Evolutionary conservation across 2,329 filamentous ascomycete genomes (phyloP), one percentile per base, ranked within the genome.

Genomic region (Anthostomella pinea): DNA sequence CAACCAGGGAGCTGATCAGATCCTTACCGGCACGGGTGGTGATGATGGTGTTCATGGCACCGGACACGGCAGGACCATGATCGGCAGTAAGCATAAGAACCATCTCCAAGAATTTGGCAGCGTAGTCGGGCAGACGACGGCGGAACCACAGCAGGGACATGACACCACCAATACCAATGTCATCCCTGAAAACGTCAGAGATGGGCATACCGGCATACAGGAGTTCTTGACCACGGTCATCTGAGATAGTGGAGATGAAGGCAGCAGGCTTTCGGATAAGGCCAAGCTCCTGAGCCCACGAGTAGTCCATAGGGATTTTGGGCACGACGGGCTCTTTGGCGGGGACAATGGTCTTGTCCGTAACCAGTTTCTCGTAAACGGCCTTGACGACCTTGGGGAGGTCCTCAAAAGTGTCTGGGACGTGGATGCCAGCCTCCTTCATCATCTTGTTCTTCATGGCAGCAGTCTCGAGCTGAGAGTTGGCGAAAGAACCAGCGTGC

Each of bases 1-100:
- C 87, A 39, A 98, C 93, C 48, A 98, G 79, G 30, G 93, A 86
- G 58, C 83, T 90, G 75, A 98, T 97, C 54, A 98, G 75, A 65
- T 98, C 93, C 79, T 98, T 98, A 67, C 93, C 93, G 48, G 93
- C 93, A 86, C 93, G 87, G 43, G 93, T 98, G 48, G 93, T 98
- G 67, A 98, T 97, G 67, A 98, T 98, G 66, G 93, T 98, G 84
- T 98, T 98, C 93, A 98, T 98, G 68, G 93, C 93, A 79, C 93
- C 93, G 57, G 93, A 98, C 57, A 98, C 93, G 57, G 93, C 93
- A 36, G 93, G 93, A 70, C 93, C 93, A 82, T 98, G 93, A 64
- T 98, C 93, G 58, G 93, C 93, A 63, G 93, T 98, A 63, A 98
- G 82, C 93, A 98, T 98, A 67, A 98, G 91, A 52, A 98, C 93